These are phyloP conservation scores for Coffea humblotiana DNA, from an alignment of 305 asterid genomes.

Conservation along the genomic window DNA sequence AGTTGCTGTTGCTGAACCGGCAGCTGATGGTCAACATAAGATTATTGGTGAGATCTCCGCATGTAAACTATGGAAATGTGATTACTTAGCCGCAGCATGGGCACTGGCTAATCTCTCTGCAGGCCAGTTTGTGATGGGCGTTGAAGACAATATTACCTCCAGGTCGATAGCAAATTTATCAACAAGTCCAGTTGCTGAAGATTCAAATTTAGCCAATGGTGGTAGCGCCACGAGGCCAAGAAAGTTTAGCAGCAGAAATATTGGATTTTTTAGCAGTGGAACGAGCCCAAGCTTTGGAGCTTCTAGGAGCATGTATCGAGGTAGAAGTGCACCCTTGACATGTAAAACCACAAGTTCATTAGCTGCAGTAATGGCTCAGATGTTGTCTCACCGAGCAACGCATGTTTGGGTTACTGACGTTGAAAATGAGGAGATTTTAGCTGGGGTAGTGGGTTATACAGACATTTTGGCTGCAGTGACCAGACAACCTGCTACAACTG, in stretches of 20 bases:
- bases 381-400: slow-evolving; percentile 89
- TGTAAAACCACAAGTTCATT: slow-evolving; percentile 74
- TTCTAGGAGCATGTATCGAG: slow-evolving; percentile 80
- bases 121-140: slow-evolving; percentile 90
- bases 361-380: slow-evolving; percentile 98
- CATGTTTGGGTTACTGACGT: slow-evolving; percentile 97
- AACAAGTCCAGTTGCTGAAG: slow-evolving; percentile 27
- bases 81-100: slow-evolving; percentile 81
- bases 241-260: slow-evolving; percentile 72
- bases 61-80: slow-evolving; percentile 85
- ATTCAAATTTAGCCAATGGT: slow-evolving; percentile 33
- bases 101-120: slow-evolving; percentile 87
- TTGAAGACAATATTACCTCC: slow-evolving; percentile 61
- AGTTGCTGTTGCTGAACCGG: slow-evolving; percentile 75
- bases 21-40: slow-evolving; percentile 52
- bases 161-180: slow-evolving; percentile 40
- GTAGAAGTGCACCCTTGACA: slow-evolving; percentile 86
- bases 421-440: slow-evolving; percentile 63
- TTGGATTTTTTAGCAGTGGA: slow-evolving; percentile 62
- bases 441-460: slow-evolving; percentile 84
- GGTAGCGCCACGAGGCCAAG: slow-evolving; percentile 34
- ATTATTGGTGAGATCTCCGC: slow-evolving; percentile 89
- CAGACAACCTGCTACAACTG: slow-evolving; percentile 43
- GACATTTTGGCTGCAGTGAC: slow-evolving; percentile 84
- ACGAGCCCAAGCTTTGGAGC: slow-evolving; percentile 46